A percentile compares a stretch with the other conserved stretches of the same genome.
These are phyloP conservation scores for Cynanchum wilfordii DNA, from an alignment of 257 asterid species.

Conservation along the genomic window DNA sequence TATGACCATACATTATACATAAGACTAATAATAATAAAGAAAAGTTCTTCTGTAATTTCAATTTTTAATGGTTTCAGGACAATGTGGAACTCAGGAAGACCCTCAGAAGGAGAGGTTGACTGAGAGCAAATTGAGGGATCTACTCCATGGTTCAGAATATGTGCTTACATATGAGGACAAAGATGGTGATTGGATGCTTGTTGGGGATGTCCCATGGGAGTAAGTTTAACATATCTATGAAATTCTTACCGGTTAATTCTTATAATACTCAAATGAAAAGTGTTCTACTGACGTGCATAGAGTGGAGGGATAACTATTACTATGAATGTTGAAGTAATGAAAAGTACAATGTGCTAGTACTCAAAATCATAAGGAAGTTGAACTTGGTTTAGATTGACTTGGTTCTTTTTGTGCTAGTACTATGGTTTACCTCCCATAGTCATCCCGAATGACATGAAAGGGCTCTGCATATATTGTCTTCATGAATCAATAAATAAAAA, in stretches of 20 bases:
- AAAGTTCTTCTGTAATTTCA: slow-evolving; percentile 1
- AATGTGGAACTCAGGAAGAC: slow-evolving; percentile 59
- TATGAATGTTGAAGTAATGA: neutral
- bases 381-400: neutral
- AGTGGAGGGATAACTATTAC: neutral
- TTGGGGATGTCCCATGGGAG: slow-evolving; percentile 38
- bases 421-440: neutral
- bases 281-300: neutral
- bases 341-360: neutral
- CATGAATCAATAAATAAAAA: neutral
- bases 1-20: neutral
- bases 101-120: slow-evolving; percentile 41
- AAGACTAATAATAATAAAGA: neutral
- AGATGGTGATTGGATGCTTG: slow-evolving; percentile 39
- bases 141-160: slow-evolving; percentile 51
- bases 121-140: slow-evolving; percentile 29
- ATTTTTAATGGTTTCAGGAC: slow-evolving; percentile 31
- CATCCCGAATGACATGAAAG: neutral
- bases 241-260: neutral
- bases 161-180: slow-evolving; percentile 38
- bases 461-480: neutral
- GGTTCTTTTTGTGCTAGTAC: neutral
- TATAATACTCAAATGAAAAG: no score
- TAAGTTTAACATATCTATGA: slow-evolving; percentile 14
- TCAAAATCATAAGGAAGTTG: neutral